Evolutionary conservation across 208 protist species (phyloP).

Genomic region (Acanthamoeba healyi): DNA sequence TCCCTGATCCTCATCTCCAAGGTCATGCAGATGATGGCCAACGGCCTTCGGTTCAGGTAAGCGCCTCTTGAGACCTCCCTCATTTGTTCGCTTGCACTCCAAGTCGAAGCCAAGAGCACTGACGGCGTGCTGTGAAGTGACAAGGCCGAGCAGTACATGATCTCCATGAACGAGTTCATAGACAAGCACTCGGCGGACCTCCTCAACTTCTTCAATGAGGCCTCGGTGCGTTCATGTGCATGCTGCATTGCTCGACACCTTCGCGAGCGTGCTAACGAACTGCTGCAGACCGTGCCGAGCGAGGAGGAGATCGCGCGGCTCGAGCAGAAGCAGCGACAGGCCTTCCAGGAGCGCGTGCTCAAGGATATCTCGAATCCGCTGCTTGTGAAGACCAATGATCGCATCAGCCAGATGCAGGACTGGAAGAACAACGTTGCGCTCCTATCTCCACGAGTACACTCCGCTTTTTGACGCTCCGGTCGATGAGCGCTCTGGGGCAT

Average conservation of each 20-base stretch:
- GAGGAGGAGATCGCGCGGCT: conserved; percentile 60
- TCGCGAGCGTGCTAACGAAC: no score
- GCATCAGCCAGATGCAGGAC: conserved; percentile 25
- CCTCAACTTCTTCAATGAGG: conserved; percentile 21
- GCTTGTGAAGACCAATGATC: conserved; percentile 3
- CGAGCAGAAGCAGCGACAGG: conserved; percentile 55
- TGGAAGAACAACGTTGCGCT: conserved; percentile 59
- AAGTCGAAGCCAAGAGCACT: not conserved
- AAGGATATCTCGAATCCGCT: conserved; percentile 54
- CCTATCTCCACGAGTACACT: conserved; percentile 9
- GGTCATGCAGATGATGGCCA: conserved; percentile 76
- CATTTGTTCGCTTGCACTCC: not conserved
- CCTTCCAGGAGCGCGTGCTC: conserved; percentile 55
- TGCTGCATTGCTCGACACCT: no score
- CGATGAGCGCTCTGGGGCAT: no score
- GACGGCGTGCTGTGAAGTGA: not conserved
- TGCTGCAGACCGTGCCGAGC: conserved; percentile 24
- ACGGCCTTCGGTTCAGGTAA: conserved; percentile 70
- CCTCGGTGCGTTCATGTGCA: not conserved
- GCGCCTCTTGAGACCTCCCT: not conserved
- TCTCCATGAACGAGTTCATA: conserved; percentile 61
- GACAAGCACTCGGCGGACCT: conserved; percentile 45
- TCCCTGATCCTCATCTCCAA: conserved; percentile 76
- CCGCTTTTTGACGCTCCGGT: not conserved
- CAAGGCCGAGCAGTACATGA: conserved; percentile 76